These are phyloP conservation scores for Pueraria montana DNA, from an alignment of 306 rosid species.

Conservation along the genomic window DNA sequence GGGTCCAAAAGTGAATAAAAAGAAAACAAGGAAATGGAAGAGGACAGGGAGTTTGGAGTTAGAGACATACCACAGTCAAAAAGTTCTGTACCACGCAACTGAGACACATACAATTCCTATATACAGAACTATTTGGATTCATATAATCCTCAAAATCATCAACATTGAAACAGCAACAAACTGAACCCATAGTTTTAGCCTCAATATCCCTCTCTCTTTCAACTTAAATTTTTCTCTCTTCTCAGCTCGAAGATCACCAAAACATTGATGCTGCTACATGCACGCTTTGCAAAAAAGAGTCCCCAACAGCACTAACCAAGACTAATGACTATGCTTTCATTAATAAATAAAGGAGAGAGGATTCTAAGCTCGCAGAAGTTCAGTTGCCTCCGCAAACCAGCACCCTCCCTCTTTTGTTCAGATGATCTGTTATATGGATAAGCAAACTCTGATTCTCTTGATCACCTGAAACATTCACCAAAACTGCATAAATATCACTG, in stretches of 20 bases:
- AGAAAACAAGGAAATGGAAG: neutral
- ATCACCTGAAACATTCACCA: conserved; percentile 64
- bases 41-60: neutral
- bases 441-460: conserved; percentile 37
- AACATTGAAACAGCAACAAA: conserved; percentile 80
- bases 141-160: conserved; percentile 78
- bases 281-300: conserved; percentile 39
- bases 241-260: conserved; percentile 53
- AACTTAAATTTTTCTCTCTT: conserved; percentile 43
- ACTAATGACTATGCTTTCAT: conserved; percentile 24
- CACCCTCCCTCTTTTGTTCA: conserved; percentile 79
- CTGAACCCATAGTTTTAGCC: conserved; percentile 84
- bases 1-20: conserved; percentile 13
- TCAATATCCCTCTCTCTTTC: conserved; percentile 49
- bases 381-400: conserved; percentile 76
- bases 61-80: conserved; percentile 68
- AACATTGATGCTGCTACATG: conserved; percentile 43
- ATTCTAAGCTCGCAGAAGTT: conserved; percentile 88
- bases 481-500: conserved; percentile 35
- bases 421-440: conserved; percentile 47
- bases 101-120: conserved; percentile 80
- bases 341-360: conserved; percentile 62
- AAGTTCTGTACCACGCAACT: conserved; percentile 73
- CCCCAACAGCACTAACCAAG: conserved; percentile 45
- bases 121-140: conserved; percentile 78